Evolutionary conservation across 345 rosid species (phyloP).

Genomic region (Zanthoxylum bungeanum): DNA sequence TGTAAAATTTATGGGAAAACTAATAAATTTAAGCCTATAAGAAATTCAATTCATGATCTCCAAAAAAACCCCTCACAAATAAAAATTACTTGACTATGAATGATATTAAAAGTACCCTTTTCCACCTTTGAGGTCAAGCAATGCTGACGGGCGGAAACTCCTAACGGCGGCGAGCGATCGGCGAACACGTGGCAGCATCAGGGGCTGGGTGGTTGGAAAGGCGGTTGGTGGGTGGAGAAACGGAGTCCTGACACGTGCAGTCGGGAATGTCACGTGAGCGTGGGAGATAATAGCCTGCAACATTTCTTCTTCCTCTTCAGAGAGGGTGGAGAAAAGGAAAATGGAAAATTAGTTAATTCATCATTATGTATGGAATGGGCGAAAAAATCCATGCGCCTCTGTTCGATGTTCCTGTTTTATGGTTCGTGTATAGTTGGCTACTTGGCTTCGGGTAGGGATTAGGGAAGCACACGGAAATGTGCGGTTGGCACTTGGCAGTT

Average conservation of each 20-base stretch:
- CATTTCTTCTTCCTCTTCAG: constrained; percentile 21
- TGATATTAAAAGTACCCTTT: constrained; percentile 39
- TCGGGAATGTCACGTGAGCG: constrained; percentile 20
- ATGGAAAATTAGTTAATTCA: not conserved
- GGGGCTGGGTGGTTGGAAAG: constrained; percentile 13
- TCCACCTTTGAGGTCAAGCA: constrained; percentile 54
- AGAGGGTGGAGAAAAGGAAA: not conserved
- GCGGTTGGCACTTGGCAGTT: too few relatives aligned
- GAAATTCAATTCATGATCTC: not conserved
- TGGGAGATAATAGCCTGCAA: constrained; percentile 21
- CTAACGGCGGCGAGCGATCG: constrained; percentile 27
- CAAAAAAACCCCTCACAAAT: not conserved
- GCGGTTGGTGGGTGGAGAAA: constrained; percentile 13
- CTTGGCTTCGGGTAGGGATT: too few relatives aligned
- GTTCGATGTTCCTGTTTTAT: not conserved
- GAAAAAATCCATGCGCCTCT: not conserved
- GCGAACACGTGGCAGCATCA: constrained; percentile 2
- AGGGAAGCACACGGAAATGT: too few relatives aligned
- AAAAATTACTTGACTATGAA: not conserved
- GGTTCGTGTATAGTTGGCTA: too few relatives aligned
- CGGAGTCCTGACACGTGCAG: constrained; percentile 13
- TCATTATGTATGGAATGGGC: too few relatives aligned
- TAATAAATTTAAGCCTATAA: not conserved
- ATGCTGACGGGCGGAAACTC: constrained; percentile 23
- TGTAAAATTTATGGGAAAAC: not conserved